Percentiles rank a stretch among this genome's conserved stretches.
phyloP scores from a whole-genome alignment of 345 rosid genomes.

The Litchi chinensis region DNA sequence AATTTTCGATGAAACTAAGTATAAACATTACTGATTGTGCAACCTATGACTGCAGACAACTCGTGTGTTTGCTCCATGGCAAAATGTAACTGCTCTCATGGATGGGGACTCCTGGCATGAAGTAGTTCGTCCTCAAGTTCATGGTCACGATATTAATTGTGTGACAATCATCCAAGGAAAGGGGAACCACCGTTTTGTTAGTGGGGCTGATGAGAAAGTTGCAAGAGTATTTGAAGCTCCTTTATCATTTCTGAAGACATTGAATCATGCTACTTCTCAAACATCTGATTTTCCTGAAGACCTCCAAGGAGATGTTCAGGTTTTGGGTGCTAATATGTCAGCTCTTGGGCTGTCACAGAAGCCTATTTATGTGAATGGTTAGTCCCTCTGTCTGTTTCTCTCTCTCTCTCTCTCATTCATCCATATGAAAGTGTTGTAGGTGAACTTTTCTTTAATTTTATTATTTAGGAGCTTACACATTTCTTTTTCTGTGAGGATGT shows the following conservation, averaged over 20 bases:
- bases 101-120: constrained; percentile 75
- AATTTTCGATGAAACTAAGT: not conserved
- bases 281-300: constrained; percentile 54
- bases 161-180: constrained; percentile 74
- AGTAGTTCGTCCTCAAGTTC: constrained; percentile 94
- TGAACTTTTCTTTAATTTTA: constrained; percentile 3
- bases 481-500: constrained; percentile 13
- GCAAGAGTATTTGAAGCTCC: constrained; percentile 94
- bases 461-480: not conserved
- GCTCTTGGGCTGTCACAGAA: constrained; percentile 98
- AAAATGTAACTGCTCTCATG: constrained; percentile 39
- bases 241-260: constrained; percentile 77
- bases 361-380: constrained; percentile 78
- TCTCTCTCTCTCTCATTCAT: constrained; percentile 9
- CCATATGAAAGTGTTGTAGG: not conserved
- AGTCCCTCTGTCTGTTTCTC: constrained; percentile 19
- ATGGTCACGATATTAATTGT: constrained; percentile 94
- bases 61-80: constrained; percentile 85
- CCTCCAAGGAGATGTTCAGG: constrained; percentile 59
- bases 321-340: constrained; percentile 95
- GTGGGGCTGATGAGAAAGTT: constrained; percentile 99
- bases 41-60: constrained; percentile 54
- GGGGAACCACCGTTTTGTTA: constrained; percentile 87
- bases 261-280: constrained; percentile 58
- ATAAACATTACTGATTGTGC: not conserved